Conservation (phyloP, 2,329 filamentous ascomycete genomes). For the Penicillium capsulatum region DNA sequence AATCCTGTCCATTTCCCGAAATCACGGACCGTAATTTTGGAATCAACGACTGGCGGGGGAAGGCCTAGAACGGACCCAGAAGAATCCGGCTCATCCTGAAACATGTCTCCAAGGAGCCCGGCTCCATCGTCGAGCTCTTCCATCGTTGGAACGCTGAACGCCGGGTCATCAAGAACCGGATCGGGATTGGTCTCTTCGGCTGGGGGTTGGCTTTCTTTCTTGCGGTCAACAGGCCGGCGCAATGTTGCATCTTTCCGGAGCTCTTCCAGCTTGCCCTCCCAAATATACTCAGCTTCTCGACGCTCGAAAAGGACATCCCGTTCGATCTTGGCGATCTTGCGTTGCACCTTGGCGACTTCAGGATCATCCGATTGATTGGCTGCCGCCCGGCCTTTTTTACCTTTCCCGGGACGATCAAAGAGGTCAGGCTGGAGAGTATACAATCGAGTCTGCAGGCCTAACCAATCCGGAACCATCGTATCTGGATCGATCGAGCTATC, state of each 20-base stretch:
- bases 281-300: conserved; percentile 60
- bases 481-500: conserved; percentile 72
- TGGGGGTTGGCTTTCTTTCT: conserved; percentile 40
- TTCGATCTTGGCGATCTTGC: conserved; percentile 72
- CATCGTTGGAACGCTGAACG: conserved; percentile 13
- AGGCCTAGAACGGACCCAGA: conserved; percentile 37
- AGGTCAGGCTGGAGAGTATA: conserved; percentile 57
- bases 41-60: conserved; percentile 31
- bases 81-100: conserved; percentile 44
- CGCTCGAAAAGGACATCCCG: conserved; percentile 72
- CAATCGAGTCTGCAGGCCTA: conserved; percentile 68
- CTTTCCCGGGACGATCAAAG: conserved; percentile 42
- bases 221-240: conserved; percentile 23
- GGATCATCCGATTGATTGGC: conserved; percentile 28
- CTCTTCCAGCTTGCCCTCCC: conserved; percentile 57
- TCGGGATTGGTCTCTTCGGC: conserved; percentile 23
- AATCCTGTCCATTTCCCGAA: conserved; percentile 81
- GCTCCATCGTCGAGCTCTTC: conserved; percentile 37
- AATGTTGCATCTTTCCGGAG: conserved; percentile 58
- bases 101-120: conserved; percentile 57
- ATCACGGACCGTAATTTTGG: conserved; percentile 61
- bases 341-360: conserved; percentile 61
- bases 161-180: conserved; percentile 15
- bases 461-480: conserved; percentile 68
- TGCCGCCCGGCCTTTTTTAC: conserved; percentile 37